These are phyloP conservation scores for Ceratocystis smalleyi DNA, from an alignment of 2,329 filamentous ascomycete genomes.

Conservation along the genomic window DNA sequence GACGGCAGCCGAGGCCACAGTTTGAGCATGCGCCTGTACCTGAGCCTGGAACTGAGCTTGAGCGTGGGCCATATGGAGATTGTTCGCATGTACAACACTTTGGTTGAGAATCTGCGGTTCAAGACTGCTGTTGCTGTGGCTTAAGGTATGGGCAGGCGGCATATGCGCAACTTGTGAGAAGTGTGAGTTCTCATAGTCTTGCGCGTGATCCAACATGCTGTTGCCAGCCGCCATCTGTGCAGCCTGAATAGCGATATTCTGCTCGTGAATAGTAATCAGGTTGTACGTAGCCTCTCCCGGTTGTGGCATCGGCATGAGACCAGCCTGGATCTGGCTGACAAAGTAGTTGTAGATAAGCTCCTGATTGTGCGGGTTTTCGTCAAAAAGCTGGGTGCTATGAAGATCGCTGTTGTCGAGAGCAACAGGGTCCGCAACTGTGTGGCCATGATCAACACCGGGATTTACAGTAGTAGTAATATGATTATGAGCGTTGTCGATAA, in stretches of 20 bases:
- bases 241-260: neutral
- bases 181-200: neutral
- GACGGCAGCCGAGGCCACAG: neutral
- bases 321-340: neutral
- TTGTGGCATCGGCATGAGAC: neutral
- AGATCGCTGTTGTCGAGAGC: neutral
- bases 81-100: too few relatives aligned
- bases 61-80: neutral
- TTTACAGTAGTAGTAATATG: neutral
- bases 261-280: neutral
- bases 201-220: neutral
- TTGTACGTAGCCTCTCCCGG: neutral
- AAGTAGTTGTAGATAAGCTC: neutral
- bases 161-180: neutral
- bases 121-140: neutral
- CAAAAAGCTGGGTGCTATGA: neutral
- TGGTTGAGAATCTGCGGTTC: neutral
- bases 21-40: neutral
- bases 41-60: neutral
- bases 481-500: neutral
- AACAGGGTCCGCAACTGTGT: neutral
- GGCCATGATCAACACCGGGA: neutral
- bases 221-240: constrained; percentile 1
- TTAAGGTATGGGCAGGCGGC: neutral
- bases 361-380: neutral